These are phyloP conservation scores for Ustilago xerochloae DNA, from an alignment of 1,284 basidiomycete genomes.

Conservation along the genomic window DNA sequence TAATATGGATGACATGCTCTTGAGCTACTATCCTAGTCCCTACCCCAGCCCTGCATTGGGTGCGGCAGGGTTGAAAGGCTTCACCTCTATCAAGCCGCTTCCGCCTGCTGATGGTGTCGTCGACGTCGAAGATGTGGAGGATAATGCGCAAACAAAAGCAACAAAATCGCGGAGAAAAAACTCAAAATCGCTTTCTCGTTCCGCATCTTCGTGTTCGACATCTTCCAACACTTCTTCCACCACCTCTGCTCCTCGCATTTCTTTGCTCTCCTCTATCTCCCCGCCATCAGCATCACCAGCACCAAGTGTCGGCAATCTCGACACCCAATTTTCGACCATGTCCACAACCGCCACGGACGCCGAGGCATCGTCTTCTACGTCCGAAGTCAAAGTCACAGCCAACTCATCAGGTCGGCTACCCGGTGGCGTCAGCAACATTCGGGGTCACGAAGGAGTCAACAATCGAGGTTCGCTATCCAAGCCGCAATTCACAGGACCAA, in stretches of 20 bases:
- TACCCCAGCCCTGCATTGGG: slow-evolving; percentile 48
- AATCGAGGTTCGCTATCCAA: slow-evolving; percentile 39
- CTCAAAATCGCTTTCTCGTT: slow-evolving; percentile 13
- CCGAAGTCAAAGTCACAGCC: slow-evolving; percentile 43
- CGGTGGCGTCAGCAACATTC: slow-evolving; percentile 42
- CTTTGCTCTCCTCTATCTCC: slow-evolving; percentile 9
- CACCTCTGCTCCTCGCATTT: slow-evolving; percentile 2
- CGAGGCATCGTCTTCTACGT: neutral
- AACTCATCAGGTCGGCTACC: slow-evolving; percentile 46
- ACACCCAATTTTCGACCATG: slow-evolving; percentile 9
- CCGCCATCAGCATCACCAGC: neutral
- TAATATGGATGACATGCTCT: slow-evolving; percentile 63
- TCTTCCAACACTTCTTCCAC: slow-evolving; percentile 5
- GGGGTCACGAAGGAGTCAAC: slow-evolving; percentile 41
- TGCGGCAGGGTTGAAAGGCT: slow-evolving; percentile 19
- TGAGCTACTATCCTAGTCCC: slow-evolving; percentile 68
- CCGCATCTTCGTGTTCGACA: slow-evolving; percentile 10
- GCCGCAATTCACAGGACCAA: slow-evolving; percentile 34
- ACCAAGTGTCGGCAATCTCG: neutral
- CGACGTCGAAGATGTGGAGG: neutral
- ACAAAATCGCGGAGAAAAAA: slow-evolving; percentile 18
- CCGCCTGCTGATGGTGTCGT: neutral
- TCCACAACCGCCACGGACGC: neutral
- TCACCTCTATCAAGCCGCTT: slow-evolving; percentile 14
- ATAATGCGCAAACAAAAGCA: neutral